These are phyloP conservation scores for Ogataea nitratoaversa DNA, from an alignment of 805 yeast genomes.

Conservation along the genomic window DNA sequence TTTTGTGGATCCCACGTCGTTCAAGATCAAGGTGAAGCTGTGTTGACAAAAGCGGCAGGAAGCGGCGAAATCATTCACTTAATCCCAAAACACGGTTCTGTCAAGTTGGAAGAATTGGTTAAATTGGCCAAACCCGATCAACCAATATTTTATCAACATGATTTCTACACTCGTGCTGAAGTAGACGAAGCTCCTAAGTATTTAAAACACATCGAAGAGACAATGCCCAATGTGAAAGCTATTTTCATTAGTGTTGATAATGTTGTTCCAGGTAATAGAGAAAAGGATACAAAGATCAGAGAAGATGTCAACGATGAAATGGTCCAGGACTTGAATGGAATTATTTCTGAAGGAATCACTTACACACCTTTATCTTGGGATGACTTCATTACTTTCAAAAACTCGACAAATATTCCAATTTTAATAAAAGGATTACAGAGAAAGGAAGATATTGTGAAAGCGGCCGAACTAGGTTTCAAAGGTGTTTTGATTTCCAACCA, in stretches of 20 bases:
- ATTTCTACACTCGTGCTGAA: conserved; percentile 59
- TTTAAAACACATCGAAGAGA: conserved; percentile 23
- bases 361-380: conserved; percentile 52
- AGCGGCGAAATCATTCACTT: conserved; percentile 65
- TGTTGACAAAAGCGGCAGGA: conserved; percentile 71
- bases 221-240: conserved; percentile 61
- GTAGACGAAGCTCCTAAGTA: conserved; percentile 42
- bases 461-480: conserved; percentile 53
- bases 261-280: conserved; percentile 79
- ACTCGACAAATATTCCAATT: conserved; percentile 42
- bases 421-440: conserved; percentile 64
- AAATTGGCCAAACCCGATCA: conserved; percentile 58
- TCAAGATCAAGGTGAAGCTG: conserved; percentile 80
- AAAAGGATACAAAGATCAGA: conserved; percentile 74
- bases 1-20: conserved; percentile 86
- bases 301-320: conserved; percentile 41
- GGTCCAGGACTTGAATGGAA: conserved; percentile 10
- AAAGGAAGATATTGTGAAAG: conserved; percentile 58
- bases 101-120: conserved; percentile 71
- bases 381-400: conserved; percentile 49
- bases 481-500: conserved; percentile 71
- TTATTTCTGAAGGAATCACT: conserved; percentile 9
- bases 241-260: conserved; percentile 84
- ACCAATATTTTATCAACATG: conserved; percentile 77
- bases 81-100: conserved; percentile 83